Percentiles rank a stretch among this genome's conserved stretches.
phyloP scores from a whole-genome alignment of 805 yeast species.

The Monosporozyma servazzii region DNA sequence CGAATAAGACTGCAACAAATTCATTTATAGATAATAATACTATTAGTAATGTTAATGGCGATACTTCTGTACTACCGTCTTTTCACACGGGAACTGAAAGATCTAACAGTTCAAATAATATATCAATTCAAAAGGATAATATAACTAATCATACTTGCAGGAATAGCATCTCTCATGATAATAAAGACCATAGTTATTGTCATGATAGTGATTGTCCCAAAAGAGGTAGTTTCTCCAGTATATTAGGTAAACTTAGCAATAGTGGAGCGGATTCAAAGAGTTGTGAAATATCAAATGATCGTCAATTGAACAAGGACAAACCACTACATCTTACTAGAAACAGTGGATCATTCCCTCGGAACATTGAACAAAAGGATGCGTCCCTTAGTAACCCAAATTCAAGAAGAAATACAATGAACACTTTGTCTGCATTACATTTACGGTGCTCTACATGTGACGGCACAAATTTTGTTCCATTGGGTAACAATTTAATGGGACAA shows the following conservation, averaged over 20 bases:
- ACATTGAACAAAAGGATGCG: neutral
- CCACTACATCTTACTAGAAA: neutral
- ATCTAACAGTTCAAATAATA: neutral
- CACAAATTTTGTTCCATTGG: conserved; percentile 13
- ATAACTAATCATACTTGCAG: neutral
- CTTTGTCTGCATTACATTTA: conserved; percentile 1
- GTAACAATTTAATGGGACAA: conserved; percentile 5
- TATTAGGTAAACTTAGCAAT: neutral
- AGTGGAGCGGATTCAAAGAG: neutral
- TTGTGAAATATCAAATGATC: neutral
- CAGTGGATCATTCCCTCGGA: neutral
- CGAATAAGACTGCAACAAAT: neutral
- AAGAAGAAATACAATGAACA: conserved; percentile 3
- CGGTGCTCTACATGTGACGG: conserved; percentile 25
- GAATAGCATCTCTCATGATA: neutral
- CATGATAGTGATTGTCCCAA: neutral
- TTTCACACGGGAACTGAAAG: neutral
- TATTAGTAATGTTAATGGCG: neutral
- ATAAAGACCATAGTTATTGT: neutral
- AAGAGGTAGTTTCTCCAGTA: neutral
- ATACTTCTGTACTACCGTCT: neutral
- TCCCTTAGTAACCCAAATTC: neutral
- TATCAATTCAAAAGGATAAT: neutral
- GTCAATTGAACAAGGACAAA: neutral
- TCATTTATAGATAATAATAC: neutral